Percentiles rank a stretch among this genome's conserved stretches.
Evolutionary conservation across 2,329 filamentous ascomycete genomes (phyloP).

Genomic region (Monosporascus ibericus): DNA sequence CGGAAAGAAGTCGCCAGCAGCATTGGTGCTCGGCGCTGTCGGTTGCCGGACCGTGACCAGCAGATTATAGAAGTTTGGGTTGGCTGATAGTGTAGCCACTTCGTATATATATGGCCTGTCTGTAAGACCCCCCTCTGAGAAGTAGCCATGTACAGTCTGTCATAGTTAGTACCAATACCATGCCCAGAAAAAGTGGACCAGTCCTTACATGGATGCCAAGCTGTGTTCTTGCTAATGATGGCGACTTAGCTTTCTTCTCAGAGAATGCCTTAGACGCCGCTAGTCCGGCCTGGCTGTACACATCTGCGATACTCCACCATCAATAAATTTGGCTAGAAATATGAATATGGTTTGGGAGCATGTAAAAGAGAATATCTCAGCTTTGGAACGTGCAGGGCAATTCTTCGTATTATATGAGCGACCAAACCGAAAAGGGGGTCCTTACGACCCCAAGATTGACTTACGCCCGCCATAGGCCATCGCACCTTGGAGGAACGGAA

Average conservation of each 20-base stretch:
- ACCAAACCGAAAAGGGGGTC: too few species aligned
- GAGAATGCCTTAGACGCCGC: conserved; percentile 30
- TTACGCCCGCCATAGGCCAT: conserved; percentile 30
- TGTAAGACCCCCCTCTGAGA: conserved; percentile 38
- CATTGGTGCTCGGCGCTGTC: conserved; percentile 29
- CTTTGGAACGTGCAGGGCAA: too few species aligned
- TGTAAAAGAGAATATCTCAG: too few species aligned
- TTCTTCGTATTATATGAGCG: too few species aligned
- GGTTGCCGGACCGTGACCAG: conserved; percentile 45
- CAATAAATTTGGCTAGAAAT: neutral
- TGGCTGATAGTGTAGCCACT: conserved; percentile 37
- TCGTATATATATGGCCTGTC: conserved; percentile 50
- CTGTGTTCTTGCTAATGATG: conserved; percentile 10
- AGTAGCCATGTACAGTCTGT: conserved; percentile 51
- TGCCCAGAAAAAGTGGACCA: neutral
- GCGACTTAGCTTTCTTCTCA: conserved; percentile 19
- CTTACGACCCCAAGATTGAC: neutral
- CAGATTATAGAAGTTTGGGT: conserved; percentile 43
- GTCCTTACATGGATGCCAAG: conserved; percentile 36
- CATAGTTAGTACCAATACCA: conserved; percentile 3
- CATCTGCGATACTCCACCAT: conserved; percentile 16
- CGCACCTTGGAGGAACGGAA: conserved; percentile 10
- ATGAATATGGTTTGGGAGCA: too few species aligned
- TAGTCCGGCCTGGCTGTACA: conserved; percentile 35
- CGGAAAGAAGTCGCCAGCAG: conserved; percentile 30